A percentile compares a stretch with the other conserved stretches of the same genome.
Evolutionary conservation across 2,329 filamentous ascomycete genomes (phyloP).

Genomic region (Dryadomyces quercivorus): DNA sequence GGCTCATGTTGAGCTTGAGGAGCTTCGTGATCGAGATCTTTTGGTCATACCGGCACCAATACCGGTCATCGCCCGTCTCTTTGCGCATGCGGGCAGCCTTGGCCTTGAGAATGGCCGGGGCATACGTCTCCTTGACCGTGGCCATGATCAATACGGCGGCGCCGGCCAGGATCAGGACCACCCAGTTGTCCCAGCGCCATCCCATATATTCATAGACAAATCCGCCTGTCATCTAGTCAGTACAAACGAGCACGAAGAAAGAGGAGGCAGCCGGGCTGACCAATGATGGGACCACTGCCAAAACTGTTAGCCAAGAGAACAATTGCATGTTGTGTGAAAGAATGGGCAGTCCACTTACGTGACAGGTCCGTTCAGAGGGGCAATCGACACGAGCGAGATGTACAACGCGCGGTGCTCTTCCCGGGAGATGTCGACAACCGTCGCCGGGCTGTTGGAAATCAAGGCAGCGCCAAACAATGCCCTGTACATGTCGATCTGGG

Average conservation of each 20-base stretch:
- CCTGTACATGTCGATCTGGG: constrained; percentile 9
- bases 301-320: not conserved
- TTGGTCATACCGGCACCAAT: constrained; percentile 73
- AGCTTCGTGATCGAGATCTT: constrained; percentile 51
- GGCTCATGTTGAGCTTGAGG: constrained; percentile 61
- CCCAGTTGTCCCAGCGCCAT: constrained; percentile 83
- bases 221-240: constrained; percentile 27
- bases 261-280: constrained; percentile 19
- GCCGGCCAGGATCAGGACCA: constrained; percentile 60
- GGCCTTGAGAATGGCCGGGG: constrained; percentile 54
- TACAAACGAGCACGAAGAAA: not conserved
- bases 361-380: constrained; percentile 65
- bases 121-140: constrained; percentile 63
- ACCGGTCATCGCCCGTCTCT: constrained; percentile 57
- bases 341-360: constrained; percentile 12
- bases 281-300: constrained; percentile 54
- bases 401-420: constrained; percentile 72
- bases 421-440: constrained; percentile 69
- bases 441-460: constrained; percentile 74
- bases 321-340: not conserved
- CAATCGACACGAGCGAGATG: constrained; percentile 73
- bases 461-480: constrained; percentile 47
- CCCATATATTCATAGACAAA: constrained; percentile 67
- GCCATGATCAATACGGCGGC: constrained; percentile 46
- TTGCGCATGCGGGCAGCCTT: constrained; percentile 53